Conservation (phyloP, 768 basidiomycete genomes). For the Chalciporus pseudorubinellus region DNA sequence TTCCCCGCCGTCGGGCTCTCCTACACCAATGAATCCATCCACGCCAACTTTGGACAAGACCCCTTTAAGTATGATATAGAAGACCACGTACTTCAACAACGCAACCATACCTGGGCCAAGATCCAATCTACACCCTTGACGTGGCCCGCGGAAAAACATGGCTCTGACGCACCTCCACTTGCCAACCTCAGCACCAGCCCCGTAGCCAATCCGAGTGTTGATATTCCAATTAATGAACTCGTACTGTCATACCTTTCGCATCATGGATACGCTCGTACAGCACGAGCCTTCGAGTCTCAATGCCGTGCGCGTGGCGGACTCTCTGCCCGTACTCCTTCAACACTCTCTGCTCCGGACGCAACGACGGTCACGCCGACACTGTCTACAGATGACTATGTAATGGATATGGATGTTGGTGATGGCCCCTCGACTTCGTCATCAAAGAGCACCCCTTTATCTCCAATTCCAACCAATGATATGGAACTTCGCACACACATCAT, state of each 20-base stretch:
- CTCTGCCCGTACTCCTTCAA: slow-evolving; percentile 5
- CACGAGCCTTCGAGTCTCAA: slow-evolving; percentile 63
- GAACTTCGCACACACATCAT: slow-evolving; percentile 70
- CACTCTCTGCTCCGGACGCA: slow-evolving; percentile 1
- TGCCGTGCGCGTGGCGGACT: slow-evolving; percentile 29
- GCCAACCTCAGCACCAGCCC: slow-evolving; percentile 1
- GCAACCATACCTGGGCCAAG: slow-evolving; percentile 61
- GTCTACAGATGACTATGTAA: slow-evolving; percentile 37
- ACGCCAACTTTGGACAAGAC: slow-evolving; percentile 85
- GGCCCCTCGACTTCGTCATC: slow-evolving; percentile 9
- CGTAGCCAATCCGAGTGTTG: slow-evolving; percentile 47
- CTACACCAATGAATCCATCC: slow-evolving; percentile 71
- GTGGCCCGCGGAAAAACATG: slow-evolving; percentile 32
- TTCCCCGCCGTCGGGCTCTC: slow-evolving; percentile 91
- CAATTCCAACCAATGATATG: slow-evolving; percentile 49
- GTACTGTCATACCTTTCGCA: slow-evolving; percentile 80
- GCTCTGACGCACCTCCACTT: slow-evolving; percentile 7
- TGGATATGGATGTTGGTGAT: slow-evolving; percentile 46
- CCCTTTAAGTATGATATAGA: slow-evolving; percentile 92
- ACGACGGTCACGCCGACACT: slow-evolving; percentile 2
- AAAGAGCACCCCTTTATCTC: slow-evolving; percentile 10
- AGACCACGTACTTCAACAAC: slow-evolving; percentile 71
- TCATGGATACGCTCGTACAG: slow-evolving; percentile 76
- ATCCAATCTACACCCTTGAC: slow-evolving; percentile 60
- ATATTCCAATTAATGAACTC: slow-evolving; percentile 65